These are phyloP conservation scores for Cystobasidium sp. DNA, from an alignment of 1,284 basidiomycete species.

Conservation along the genomic window DNA sequence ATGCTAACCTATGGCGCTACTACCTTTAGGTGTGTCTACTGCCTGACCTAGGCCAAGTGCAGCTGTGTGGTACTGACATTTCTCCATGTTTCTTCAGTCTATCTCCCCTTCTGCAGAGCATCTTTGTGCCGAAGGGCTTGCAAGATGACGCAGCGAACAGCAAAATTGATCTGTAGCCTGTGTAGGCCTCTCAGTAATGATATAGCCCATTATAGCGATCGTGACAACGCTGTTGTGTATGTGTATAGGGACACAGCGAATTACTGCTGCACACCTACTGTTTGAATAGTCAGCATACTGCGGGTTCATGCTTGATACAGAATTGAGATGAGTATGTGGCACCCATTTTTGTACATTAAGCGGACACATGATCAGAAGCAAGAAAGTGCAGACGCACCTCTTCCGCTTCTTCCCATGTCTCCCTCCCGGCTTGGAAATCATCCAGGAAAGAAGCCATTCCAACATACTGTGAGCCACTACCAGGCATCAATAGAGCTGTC, in stretches of 20 bases:
- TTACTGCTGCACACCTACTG: no score
- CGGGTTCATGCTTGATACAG: neutral
- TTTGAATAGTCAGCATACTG: no score
- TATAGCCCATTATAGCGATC: neutral
- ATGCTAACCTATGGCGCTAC: constrained; percentile 1
- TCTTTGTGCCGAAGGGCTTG: constrained; percentile 5
- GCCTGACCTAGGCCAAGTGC: no score
- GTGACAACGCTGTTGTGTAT: no score
- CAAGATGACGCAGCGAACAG: constrained; percentile 1
- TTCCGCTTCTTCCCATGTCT: constrained; percentile 54
- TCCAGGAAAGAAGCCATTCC: constrained; percentile 50
- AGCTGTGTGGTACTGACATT: neutral
- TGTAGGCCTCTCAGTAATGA: neutral
- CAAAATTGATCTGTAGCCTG: neutral
- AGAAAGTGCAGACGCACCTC: constrained; percentile 43
- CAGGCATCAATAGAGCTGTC: constrained; percentile 52
- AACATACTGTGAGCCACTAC: constrained; percentile 54
- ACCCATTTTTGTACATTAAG: no score
- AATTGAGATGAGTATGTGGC: neutral
- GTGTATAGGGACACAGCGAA: no score
- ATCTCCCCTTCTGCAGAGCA: constrained; percentile 9
- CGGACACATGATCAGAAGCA: no score
- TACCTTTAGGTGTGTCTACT: neutral
- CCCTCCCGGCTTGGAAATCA: constrained; percentile 45
- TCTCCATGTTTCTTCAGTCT: neutral